Base-by-base conservation (phyloP, 2,329 filamentous ascomycete genomes). In the Cadophora gregata region DNA sequence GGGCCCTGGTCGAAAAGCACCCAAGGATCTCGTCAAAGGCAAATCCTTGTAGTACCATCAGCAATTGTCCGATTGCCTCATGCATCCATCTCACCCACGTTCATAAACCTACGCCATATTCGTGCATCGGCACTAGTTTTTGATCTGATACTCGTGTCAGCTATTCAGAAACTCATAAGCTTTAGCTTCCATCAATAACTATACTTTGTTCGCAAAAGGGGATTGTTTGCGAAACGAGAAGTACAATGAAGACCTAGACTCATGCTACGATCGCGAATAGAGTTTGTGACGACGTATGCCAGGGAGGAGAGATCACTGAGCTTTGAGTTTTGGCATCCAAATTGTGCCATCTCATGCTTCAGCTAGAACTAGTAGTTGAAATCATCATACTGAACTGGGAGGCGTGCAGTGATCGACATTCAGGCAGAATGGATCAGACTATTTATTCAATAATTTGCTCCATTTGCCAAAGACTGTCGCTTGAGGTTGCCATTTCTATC, bases 351-450 rank as follows among this genome's bases (percentile, higher is more conserved):
- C 33, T 58, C 33, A 42, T 38, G n/a, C 55, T 5, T 16, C 29
- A 24, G 21, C 25, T 51, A 62, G 42, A 48, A 31, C 8, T 51
- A 45, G 33, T 51, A 62, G 45, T 27, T 38, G 45, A 62, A 62
- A 62, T 29, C 45, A 62, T 62, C 29, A 27, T 31, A n/a, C 25
- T 62, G 19, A 50, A 51, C 19, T 60, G 33, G 29, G 42, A 51
- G 59, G 27, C 38, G 59, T 48, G 59, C 45, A 50, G 45, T 24
- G 59, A 61, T 61, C 59, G 59, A 24, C 59, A 33, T 61, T 51
- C 45, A 51, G 59, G 59, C 47, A 24, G 19, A 36, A n/a, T n/a
- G n/a, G n/a, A n/a, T n/a, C n/a, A n/a, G n/a, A n/a, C n/a, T n/a
- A n/a, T n/a, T n/a, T n/a, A n/a, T n/a, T n/a, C n/a, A n/a, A n/a